phyloP scores from a whole-genome alignment of 495 filamentous ascomycete species.

The Hypoxylon rickii region DNA sequence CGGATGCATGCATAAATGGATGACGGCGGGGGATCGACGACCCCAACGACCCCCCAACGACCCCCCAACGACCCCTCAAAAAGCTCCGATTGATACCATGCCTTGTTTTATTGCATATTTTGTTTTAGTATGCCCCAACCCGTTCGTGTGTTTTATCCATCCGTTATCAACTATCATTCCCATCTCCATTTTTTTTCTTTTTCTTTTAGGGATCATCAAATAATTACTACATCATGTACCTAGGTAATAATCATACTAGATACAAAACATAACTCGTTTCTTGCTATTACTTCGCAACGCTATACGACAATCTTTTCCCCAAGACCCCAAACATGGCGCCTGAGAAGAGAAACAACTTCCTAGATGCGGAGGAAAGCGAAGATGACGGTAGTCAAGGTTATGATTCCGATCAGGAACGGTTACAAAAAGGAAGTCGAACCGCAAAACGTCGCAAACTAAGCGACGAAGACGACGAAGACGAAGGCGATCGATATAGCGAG shows the following conservation, averaged over 20 bases:
- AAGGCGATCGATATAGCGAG: conserved; percentile 38
- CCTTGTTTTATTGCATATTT: conserved; percentile 8
- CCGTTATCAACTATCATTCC: background rate
- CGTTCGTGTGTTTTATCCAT: background rate
- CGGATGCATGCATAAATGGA: no score
- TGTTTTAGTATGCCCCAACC: background rate
- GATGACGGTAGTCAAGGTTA: conserved; percentile 66
- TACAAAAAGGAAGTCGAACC: conserved; percentile 64
- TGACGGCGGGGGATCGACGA: conserved; percentile 23
- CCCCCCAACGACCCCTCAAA: no score
- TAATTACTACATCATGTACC: no score
- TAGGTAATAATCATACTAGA: background rate
- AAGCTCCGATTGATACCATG: conserved; percentile 4
- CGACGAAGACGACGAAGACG: conserved; percentile 43
- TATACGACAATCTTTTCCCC: background rate
- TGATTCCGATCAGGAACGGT: conserved; percentile 68
- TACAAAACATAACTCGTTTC: background rate
- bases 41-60: no score
- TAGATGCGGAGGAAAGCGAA: conserved; percentile 72
- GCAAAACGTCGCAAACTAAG: conserved; percentile 70
- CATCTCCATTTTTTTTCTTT: conserved; percentile 23
- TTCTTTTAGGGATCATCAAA: background rate
- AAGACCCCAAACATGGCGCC: conserved; percentile 64
- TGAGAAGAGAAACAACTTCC: conserved; percentile 75
- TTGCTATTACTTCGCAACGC: background rate